These are phyloP conservation scores for Insectozyma bohioensis DNA, from an alignment of 1,139 yeast species.

Conservation along the genomic window DNA sequence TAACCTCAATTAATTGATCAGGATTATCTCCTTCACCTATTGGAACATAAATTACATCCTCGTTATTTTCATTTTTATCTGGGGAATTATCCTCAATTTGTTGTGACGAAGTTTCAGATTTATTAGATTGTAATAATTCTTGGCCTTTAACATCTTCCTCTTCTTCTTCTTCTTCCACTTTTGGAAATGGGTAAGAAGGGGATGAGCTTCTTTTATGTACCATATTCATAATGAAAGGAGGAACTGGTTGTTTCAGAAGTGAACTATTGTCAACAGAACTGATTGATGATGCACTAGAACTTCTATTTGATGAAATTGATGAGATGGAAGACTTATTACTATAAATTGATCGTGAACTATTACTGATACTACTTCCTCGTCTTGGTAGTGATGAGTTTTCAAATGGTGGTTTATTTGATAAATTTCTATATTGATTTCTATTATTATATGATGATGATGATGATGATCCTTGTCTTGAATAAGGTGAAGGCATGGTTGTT, in stretches of 20 bases:
- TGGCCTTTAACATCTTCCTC: conserved; percentile 6
- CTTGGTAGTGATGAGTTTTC: too few species aligned
- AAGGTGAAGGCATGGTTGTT: not conserved
- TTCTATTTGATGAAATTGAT: conserved; percentile 4
- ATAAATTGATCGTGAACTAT: not conserved
- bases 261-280: conserved; percentile 10
- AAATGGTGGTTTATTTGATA: not conserved
- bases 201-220: conserved; percentile 17
- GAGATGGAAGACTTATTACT: conserved; percentile 2
- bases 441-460: not conserved
- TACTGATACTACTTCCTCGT: too few species aligned
- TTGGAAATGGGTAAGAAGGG: conserved; percentile 5
- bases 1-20: conserved; percentile 25
- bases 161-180: conserved; percentile 2
- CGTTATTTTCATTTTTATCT: conserved; percentile 29
- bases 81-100: conserved; percentile 13
- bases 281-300: conserved; percentile 14
- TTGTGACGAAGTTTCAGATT: too few species aligned
- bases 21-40: conserved; percentile 35
- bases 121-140: not conserved
- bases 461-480: too few species aligned
- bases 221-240: conserved; percentile 34
- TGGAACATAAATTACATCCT: conserved; percentile 21
- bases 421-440: not conserved
- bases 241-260: conserved; percentile 18